Percentiles rank a stretch among this genome's conserved stretches.
Conservation (phyloP, 2,329 filamentous ascomycete genomes). For the Alternaria gansuensis region DNA sequence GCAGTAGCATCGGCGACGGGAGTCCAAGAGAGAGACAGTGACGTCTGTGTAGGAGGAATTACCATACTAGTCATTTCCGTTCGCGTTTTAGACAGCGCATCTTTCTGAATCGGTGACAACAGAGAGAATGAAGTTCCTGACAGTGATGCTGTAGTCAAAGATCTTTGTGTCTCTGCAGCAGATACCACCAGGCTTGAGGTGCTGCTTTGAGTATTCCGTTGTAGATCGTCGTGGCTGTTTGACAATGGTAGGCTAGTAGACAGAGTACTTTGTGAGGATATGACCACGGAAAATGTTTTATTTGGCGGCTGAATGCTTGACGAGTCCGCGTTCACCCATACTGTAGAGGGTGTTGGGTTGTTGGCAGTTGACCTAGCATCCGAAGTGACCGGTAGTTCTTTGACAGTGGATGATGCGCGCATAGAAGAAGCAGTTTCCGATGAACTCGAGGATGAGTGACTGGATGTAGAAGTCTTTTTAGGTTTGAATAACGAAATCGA, state of each 20-base stretch:
- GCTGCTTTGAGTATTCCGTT: background rate
- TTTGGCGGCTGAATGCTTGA: background rate
- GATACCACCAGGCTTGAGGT: background rate
- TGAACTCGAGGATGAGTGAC: background rate
- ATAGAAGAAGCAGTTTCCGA: background rate
- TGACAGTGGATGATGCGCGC: slow-evolving; percentile 1
- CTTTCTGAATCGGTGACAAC: background rate
- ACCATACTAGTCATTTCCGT: background rate
- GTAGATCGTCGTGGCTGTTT: background rate
- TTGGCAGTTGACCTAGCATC: background rate
- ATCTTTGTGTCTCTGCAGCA: background rate
- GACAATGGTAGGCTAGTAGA: background rate
- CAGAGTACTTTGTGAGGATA: background rate
- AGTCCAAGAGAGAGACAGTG: background rate
- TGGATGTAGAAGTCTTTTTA: background rate
- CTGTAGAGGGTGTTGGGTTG: background rate
- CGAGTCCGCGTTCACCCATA: background rate
- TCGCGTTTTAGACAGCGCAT: background rate
- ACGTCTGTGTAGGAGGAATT: background rate
- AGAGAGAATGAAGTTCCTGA: background rate
- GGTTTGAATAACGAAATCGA: background rate
- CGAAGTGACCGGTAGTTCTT: background rate
- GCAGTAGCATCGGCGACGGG: background rate
- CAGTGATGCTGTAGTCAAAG: background rate
- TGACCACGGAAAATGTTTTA: too few species aligned